Evolutionary conservation across 805 yeast genomes (phyloP).

Genomic region (Torulaspora quercuum): DNA sequence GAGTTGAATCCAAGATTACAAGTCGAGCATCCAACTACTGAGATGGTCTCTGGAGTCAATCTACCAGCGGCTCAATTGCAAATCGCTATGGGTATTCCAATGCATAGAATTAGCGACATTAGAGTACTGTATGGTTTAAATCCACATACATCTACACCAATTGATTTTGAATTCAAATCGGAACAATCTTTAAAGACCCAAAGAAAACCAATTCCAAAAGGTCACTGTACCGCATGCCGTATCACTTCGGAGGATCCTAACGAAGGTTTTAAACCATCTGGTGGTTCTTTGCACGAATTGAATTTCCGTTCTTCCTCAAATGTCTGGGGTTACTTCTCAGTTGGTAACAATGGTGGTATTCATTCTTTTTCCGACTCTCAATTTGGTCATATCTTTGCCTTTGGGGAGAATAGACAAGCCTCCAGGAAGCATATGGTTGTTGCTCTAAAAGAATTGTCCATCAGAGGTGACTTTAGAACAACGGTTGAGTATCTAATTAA

Average conservation of each 20-base stretch:
- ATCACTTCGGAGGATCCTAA: conserved; percentile 99
- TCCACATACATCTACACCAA: conserved; percentile 85
- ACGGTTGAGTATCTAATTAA: conserved; percentile 96
- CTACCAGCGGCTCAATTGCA: conserved; percentile 98
- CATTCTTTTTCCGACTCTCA: conserved; percentile 98
- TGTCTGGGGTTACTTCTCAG: conserved; percentile 99
- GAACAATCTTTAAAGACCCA: conserved; percentile 72
- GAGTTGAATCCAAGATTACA: conserved; percentile 98
- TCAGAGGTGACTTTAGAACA: conserved; percentile 97
- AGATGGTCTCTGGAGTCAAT: conserved; percentile 98
- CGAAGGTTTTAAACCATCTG: conserved; percentile 98
- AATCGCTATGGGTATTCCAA: conserved; percentile 99
- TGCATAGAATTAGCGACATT: conserved; percentile 91
- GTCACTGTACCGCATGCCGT: conserved; percentile 98
- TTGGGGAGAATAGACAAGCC: conserved; percentile 97
- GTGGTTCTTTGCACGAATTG: conserved; percentile 93
- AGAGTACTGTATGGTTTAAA: conserved; percentile 92
- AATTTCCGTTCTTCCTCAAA: conserved; percentile 96
- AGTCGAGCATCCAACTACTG: conserved; percentile 99
- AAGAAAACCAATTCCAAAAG: conserved; percentile 92
- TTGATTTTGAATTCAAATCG: conserved; percentile 83
- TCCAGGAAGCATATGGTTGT: conserved; percentile 99
- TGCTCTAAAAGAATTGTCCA: conserved; percentile 91
- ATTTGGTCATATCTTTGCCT: conserved; percentile 98
- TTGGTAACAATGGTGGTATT: conserved; percentile 92